These are phyloP conservation scores for Boletus sp. DNA, from an alignment of 768 basidiomycete species.

Conservation along the genomic window DNA sequence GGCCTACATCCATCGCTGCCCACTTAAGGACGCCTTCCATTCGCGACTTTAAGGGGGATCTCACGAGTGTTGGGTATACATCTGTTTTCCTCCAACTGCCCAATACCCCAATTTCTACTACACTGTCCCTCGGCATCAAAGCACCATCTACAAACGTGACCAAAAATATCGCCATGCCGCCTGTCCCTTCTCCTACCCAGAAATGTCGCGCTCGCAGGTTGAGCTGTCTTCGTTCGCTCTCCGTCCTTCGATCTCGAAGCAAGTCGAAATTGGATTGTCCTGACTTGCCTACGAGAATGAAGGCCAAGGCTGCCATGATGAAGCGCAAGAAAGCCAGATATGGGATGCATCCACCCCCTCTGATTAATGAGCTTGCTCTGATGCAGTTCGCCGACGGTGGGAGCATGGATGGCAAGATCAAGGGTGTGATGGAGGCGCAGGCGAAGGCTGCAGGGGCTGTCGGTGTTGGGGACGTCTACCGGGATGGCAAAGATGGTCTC, in stretches of 20 bases:
- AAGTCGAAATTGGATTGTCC: constrained; percentile 37
- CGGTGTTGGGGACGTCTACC: constrained; percentile 49
- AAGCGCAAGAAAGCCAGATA: constrained; percentile 55
- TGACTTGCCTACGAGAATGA: constrained; percentile 26
- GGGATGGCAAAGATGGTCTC: constrained; percentile 57
- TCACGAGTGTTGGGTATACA: constrained; percentile 62
- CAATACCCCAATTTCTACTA: constrained; percentile 39
- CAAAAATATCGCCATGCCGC: constrained; percentile 19
- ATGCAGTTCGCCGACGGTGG: constrained; percentile 72
- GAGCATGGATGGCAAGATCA: constrained; percentile 48
- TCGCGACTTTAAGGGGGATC: constrained; percentile 49
- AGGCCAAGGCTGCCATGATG: constrained; percentile 12
- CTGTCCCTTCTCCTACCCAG: constrained; percentile 6
- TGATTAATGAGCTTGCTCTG: constrained; percentile 63
- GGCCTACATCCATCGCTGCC: constrained; percentile 39
- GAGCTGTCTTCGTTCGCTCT: constrained; percentile 50
- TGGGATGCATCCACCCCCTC: constrained; percentile 43
- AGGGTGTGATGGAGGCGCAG: constrained; percentile 52
- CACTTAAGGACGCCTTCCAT: constrained; percentile 38
- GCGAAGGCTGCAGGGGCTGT: constrained; percentile 41
- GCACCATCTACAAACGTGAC: neutral
- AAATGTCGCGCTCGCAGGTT: constrained; percentile 34
- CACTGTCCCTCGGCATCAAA: constrained; percentile 9
- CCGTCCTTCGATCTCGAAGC: constrained; percentile 40
- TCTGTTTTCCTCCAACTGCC: constrained; percentile 61